Evolutionary conservation across 768 basidiomycete species (phyloP).

Genomic region (Mrakia gelida): DNA sequence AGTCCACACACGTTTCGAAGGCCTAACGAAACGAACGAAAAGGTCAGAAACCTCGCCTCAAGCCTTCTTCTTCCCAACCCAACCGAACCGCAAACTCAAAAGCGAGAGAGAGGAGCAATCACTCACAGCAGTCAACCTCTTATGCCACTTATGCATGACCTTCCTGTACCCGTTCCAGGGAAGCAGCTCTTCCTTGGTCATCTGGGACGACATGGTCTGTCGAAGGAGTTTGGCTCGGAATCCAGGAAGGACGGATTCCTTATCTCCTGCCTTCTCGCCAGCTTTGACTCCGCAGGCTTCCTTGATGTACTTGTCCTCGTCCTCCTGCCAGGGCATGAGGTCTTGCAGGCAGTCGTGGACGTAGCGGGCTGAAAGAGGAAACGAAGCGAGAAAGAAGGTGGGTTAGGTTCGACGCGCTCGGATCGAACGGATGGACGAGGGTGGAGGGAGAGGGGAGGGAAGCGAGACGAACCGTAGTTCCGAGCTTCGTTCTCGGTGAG

Average conservation of each 20-base stretch:
- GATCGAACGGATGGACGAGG: not conserved
- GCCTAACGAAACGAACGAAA: slow-evolving; percentile 51
- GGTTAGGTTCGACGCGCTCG: not conserved
- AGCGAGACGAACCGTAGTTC: slow-evolving; percentile 67
- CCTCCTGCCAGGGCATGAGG: slow-evolving; percentile 70
- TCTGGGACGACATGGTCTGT: slow-evolving; percentile 48
- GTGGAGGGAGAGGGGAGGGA: not conserved
- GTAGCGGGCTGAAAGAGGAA: slow-evolving; percentile 67
- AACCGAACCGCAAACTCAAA: too few species aligned
- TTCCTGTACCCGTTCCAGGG: slow-evolving; percentile 66
- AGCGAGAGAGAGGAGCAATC: not conserved
- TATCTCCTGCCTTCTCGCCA: slow-evolving; percentile 35
- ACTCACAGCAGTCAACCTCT: slow-evolving; percentile 64
- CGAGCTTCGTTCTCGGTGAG: slow-evolving; percentile 95
- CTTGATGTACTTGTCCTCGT: slow-evolving; percentile 53
- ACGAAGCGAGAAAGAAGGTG: not conserved
- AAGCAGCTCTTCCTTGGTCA: slow-evolving; percentile 55
- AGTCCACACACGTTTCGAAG: slow-evolving; percentile 73
- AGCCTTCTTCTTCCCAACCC: too few species aligned
- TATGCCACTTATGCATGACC: slow-evolving; percentile 78
- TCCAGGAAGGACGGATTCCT: slow-evolving; percentile 47
- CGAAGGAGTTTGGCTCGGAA: slow-evolving; percentile 48
- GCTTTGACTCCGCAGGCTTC: slow-evolving; percentile 69
- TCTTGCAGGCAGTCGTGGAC: slow-evolving; percentile 72
- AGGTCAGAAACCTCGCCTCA: not conserved